Evolutionary conservation across 768 basidiomycete genomes (phyloP), one percentile per base, ranked within the genome.

Genomic region (Suillus decipiens): DNA sequence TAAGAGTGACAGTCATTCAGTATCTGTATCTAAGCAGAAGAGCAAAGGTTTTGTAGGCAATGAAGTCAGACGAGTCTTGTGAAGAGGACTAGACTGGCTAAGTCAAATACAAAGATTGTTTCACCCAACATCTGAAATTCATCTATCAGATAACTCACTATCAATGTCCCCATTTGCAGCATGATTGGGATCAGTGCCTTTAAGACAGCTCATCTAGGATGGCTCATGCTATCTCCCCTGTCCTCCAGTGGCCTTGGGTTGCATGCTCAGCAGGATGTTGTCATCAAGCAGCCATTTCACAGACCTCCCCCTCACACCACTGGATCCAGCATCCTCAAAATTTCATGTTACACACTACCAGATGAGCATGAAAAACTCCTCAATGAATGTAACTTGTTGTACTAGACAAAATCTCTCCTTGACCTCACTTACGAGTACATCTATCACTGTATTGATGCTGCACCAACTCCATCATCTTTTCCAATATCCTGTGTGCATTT

Each of bases 341-440:
- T 43, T n/a, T 43, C 43, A 43, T 9, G 19, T 43, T 43, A 43
- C 9, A 3, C 43, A 43, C 43, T 43, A 43, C 43, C 43, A 43
- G 43, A 43, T 11, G 43, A 43, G n/a, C 43, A 43, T 10, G 9
- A n/a, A 43, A 43, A 43, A 43, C 43, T 43, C 43, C n/a, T 43
- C 19, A 43, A 43, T 4, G 43, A 43, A 43, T n/a, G 43, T 43
- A 43, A 43, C n/a, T n/a, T 43, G 43, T 43, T 43, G 43, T 43
- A 43, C 43, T 43, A 19, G 43, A 19, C 19, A n/a, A 43, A 43
- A n/a, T 43, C 43, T 19, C 41, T 68, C 1, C 43, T 68, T 3
- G 34, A 59, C 14, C 36, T 63, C 41, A 65, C 60, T 0, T 68
- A 65, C n/a, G 39, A 56, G 6, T 63, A 58, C 31, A 53, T 68